Evolutionary conservation across 352 stramenopile species (phyloP), one percentile per base, ranked within the genome.

Genomic region (Discostella stelligera): DNA sequence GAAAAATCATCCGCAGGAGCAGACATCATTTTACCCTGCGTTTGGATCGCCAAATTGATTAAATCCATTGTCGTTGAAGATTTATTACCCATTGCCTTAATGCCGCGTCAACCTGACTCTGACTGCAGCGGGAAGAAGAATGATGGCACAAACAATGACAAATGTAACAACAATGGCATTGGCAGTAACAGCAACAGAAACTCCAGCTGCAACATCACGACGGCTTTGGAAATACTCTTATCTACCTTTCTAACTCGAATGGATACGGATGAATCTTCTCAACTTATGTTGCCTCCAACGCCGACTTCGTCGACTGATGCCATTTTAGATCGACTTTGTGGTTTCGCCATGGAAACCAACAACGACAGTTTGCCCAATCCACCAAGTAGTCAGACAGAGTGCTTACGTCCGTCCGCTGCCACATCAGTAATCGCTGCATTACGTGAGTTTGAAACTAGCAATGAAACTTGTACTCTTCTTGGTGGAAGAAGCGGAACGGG

Each of bases 11-110:
- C 37, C 4, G 37, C 20, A 7, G 13, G 1, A 18, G 54, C 0
- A 1, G 46, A 13, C 2, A 63, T 23, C 14, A 63, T 23, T 27
- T 18, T 25, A 18, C 14, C 66, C 11, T 49, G 2, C n/a, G 20
- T 64, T 25, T 79, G 62, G 75, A 70, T 77, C 58, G 75, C 27
- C 16, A 69, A 72, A 56, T 58, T 83, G 46, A 68, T 83, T 23
- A 41, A 39, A 41, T 69, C 46, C 10, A 71, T 73, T 16, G 58
- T 80, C 2, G 3, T 79, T 16, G 25, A 69, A 18, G 44, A 75
- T 37, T 44, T 79, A 48, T 56, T 83, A 7, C 62, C 65, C 60
- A 48, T 56, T 25, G 62, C 65, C 48, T 1, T 73, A 23, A 20
- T 71, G 30, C 14, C 61, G 13, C 21, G 20, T 6, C 54, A 21